phyloP scores from a whole-genome alignment of 129 eudicot species.

The Centaurea solstitialis region DNA sequence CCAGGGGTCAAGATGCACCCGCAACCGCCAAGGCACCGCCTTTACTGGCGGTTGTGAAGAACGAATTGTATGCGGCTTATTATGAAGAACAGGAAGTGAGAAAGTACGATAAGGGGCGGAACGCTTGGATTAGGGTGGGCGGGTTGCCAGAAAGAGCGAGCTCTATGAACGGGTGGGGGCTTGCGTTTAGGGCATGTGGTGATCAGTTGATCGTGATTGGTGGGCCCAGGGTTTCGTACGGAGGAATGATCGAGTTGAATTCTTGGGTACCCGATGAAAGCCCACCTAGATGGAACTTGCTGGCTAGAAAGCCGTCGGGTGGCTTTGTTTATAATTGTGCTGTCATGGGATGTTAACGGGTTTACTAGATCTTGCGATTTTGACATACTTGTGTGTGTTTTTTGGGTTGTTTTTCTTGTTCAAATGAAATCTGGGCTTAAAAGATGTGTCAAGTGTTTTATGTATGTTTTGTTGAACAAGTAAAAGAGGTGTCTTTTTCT shows the following conservation, averaged over 20 bases:
- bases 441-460: background rate
- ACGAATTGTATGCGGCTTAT: constrained; percentile 69
- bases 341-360: constrained; percentile 74
- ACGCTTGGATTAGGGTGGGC: constrained; percentile 54
- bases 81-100: constrained; percentile 60
- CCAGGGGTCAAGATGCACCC: constrained; percentile 42
- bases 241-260: constrained; percentile 63
- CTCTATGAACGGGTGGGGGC: constrained; percentile 83
- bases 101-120: constrained; percentile 53
- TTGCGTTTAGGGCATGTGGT: constrained; percentile 79
- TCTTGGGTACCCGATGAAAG: constrained; percentile 71
- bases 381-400: background rate
- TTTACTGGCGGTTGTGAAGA: constrained; percentile 69
- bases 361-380: background rate
- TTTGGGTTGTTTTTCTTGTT: background rate
- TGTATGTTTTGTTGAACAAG: constrained; percentile 18
- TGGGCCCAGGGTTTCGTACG: constrained; percentile 52
- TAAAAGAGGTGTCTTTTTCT: background rate
- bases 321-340: constrained; percentile 85
- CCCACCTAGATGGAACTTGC: constrained; percentile 61
- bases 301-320: constrained; percentile 51
- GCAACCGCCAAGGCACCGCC: constrained; percentile 70
- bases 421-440: constrained; percentile 14
- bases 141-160: constrained; percentile 59
- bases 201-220: constrained; percentile 69